phyloP scores from a whole-genome alignment of 1,284 basidiomycete genomes.

The Austropuccinia psidii region DNA sequence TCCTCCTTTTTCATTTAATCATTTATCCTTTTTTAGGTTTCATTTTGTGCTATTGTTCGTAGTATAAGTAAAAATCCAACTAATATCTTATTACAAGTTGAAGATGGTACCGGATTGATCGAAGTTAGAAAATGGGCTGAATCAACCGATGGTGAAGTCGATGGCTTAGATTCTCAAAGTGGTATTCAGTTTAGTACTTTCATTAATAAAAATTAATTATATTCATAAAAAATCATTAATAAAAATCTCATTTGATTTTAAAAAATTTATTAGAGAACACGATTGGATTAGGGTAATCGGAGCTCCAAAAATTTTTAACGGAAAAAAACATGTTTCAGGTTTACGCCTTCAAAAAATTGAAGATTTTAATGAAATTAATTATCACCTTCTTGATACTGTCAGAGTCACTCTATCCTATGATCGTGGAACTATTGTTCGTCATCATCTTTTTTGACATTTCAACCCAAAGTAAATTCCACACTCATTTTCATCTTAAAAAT shows the following conservation, averaged over 20 bases:
- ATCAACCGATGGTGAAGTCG: constrained; percentile 56
- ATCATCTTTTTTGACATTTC: constrained; percentile 22
- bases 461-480: constrained; percentile 3
- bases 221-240: not conserved
- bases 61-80: constrained; percentile 66
- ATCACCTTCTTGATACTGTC: constrained; percentile 62
- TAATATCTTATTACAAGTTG: constrained; percentile 69
- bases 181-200: constrained; percentile 33
- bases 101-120: constrained; percentile 81
- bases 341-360: constrained; percentile 61
- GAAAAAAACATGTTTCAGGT: constrained; percentile 72
- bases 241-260: not conserved
- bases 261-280: constrained; percentile 55
- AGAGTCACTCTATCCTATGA: constrained; percentile 52
- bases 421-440: constrained; percentile 49
- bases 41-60: constrained; percentile 71
- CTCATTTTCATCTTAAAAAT: not conserved
- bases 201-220: not conserved
- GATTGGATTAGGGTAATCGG: constrained; percentile 79
- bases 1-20: not conserved
- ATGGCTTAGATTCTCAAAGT: constrained; percentile 52
- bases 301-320: constrained; percentile 75
- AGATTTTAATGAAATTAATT: constrained; percentile 73
- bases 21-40: constrained; percentile 42
- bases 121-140: constrained; percentile 87